phyloP scores from a whole-genome alignment of 108 stramenopile species.

The Nitzschia palea region DNA sequence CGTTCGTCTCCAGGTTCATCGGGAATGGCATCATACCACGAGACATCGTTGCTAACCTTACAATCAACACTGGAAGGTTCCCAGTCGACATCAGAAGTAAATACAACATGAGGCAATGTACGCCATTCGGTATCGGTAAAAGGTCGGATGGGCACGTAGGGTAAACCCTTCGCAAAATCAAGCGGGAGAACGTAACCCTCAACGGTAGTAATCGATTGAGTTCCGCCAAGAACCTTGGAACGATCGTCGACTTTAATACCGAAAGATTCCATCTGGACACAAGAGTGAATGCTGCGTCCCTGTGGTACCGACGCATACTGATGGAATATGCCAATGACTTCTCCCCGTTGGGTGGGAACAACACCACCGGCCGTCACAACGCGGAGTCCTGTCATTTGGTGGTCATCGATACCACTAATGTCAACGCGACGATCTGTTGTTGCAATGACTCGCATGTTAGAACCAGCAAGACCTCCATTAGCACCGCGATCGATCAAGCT shows the following conservation, averaged over 20 bases:
- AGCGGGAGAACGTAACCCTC: constrained; percentile 37
- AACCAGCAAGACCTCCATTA: constrained; percentile 25
- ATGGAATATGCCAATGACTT: constrained; percentile 25
- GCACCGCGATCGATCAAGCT: constrained; percentile 23
- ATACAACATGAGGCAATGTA: constrained; percentile 31
- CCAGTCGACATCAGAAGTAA: constrained; percentile 33
- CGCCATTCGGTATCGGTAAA: constrained; percentile 32
- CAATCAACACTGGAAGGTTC: constrained; percentile 12
- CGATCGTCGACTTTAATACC: constrained; percentile 17
- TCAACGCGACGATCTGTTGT: not conserved
- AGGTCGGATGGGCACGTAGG: constrained; percentile 15
- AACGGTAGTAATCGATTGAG: constrained; percentile 24
- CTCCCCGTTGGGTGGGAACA: constrained; percentile 7
- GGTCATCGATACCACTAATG: constrained; percentile 23
- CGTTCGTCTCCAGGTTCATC: too few species aligned
- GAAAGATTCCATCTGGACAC: constrained; percentile 23
- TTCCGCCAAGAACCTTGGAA: constrained; percentile 9
- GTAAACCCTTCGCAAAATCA: constrained; percentile 13
- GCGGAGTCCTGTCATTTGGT: not conserved
- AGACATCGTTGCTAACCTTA: not conserved
- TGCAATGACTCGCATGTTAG: constrained; percentile 2
- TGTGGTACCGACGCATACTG: constrained; percentile 26
- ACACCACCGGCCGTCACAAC: constrained; percentile 33
- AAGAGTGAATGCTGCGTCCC: constrained; percentile 31
- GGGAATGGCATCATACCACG: too few species aligned